Evolutionary conservation across 2,329 filamentous ascomycete species (phyloP), one percentile per base, ranked within the genome.

Genomic region (Scortechinia acanthostroma): DNA sequence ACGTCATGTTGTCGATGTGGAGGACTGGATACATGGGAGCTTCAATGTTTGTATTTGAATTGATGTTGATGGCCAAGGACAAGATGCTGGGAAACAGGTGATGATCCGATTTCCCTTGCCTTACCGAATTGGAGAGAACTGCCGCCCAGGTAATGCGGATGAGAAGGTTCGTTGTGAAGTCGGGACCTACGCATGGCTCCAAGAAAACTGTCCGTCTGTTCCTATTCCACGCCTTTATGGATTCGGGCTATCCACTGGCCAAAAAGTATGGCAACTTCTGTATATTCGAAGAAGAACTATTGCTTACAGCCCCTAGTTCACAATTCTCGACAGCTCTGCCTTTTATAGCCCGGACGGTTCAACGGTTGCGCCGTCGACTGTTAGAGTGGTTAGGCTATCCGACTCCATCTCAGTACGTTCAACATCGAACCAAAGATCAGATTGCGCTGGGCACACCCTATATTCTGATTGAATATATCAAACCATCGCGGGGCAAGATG

Each of bases 131-230:
- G 66, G 65, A 10, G 67, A 69, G 45, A 46, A 44, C 14, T 47
- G 42, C 19, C 48, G 56, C 45, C 64, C 64, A 6, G 68, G 65
- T 13, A 68, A 60, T 35, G 57, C 60, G 14, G 61, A 71, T 23
- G 66, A 71, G 53, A 71, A 71, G 54, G n/a, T 70, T 2, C 49
- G 56, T 16, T 53, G 53, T 46, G 65, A 69, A 52, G 63, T 57
- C 13, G 65, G 57, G 2, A 63, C 63, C 2, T 69, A 62, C 48
- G 53, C 59, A 20, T 68, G 61, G 62, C 52, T 69, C 3, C 50
- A 61, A 28, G 52, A 62, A 15, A 51, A 67, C 42, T 68, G 60
- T 47, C 60, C 61, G 5, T 43, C 51, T 30, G 51, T 70, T 21
- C 60, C 59, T 14, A 60, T 63, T 21, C 62, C 62, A 44, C 48